A percentile compares a stretch with the other conserved stretches of the same genome.
phyloP scores from a whole-genome alignment of 306 rosid genomes.

The Cucurbita maxima region DNA sequence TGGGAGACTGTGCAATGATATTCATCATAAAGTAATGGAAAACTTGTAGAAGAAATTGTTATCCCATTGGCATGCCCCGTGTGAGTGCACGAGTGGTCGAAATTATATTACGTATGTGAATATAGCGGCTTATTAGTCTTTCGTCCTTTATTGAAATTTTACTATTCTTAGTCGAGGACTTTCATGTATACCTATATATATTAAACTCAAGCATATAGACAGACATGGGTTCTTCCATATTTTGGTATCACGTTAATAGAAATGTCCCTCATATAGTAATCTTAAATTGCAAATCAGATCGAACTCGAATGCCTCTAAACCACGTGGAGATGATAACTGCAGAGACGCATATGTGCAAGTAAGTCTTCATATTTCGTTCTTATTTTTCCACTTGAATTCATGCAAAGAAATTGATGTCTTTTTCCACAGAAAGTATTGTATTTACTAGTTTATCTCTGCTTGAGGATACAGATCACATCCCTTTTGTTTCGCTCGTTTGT shows the following conservation, averaged over 20 bases:
- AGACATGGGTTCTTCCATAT: too few species aligned
- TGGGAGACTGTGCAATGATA: neutral
- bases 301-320: slow-evolving; percentile 42
- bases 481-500: neutral
- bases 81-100: too few species aligned
- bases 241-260: too few species aligned
- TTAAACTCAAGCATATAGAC: too few species aligned
- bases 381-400: slow-evolving; percentile 1
- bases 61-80: neutral
- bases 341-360: slow-evolving; percentile 44
- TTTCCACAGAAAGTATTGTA: neutral
- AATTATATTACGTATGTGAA: too few species aligned
- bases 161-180: too few species aligned
- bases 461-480: neutral
- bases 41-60: neutral
- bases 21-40: neutral
- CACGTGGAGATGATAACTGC: slow-evolving; percentile 46
- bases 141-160: too few species aligned
- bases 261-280: neutral
- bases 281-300: slow-evolving; percentile 33
- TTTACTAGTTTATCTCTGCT: neutral
- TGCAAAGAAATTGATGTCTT: neutral
- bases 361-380: neutral
- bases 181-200: too few species aligned
- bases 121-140: too few species aligned